Base-by-base conservation (phyloP, 2,329 filamentous ascomycete genomes). In the Cordyceps sp. region DNA sequence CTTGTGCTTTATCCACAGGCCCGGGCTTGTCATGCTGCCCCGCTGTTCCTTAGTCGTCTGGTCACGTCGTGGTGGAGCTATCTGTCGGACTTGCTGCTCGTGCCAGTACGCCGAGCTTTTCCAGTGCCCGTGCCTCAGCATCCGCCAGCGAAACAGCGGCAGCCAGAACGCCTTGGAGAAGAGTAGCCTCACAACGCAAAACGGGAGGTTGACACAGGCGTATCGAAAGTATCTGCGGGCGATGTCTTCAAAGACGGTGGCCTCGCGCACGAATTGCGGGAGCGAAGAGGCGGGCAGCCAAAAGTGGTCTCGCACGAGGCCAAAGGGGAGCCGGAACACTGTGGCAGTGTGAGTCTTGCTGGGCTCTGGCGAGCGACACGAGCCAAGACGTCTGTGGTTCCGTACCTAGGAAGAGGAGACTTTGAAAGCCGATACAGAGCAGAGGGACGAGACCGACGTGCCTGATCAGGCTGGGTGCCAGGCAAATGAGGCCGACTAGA, bases 161-260 rank as follows among this genome's bases (percentile, higher is more conserved):
- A 83, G 49, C 1, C 78, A 69, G 9, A 90, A 79, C 21, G 58
- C 51, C 54, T 77, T 83, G 6, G 73, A 78, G 50, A 90, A 83
- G 61, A 90, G 88, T 13, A 86, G 73, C 25, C 76, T 66, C 5
- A 75, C 76, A 18, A 88, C 67, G 22, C 58, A 62, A 8, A 78
- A 64, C 3, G 78, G 76, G 39, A 88, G 71, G 38, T 70, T 67
- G 18, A 73, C 69, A 47, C 88, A 88, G 12, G 78, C 78, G 61
- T 80, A 85, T 33, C 79, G 68, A 23, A 90, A 78, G 45, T 77
- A 84, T 36, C 79, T 68, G 36, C 88, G 66, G 30, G 85, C 78
- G 27, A 84, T 51, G 46, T 86, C 79, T 49, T 88, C 80, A 46
- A 86, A 88, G 2, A 70, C 55, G 4, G 75, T 73, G n/a, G 79